Base-by-base conservation (phyloP, 1,284 basidiomycete species). In the Cerioporus squamosus region DNA sequence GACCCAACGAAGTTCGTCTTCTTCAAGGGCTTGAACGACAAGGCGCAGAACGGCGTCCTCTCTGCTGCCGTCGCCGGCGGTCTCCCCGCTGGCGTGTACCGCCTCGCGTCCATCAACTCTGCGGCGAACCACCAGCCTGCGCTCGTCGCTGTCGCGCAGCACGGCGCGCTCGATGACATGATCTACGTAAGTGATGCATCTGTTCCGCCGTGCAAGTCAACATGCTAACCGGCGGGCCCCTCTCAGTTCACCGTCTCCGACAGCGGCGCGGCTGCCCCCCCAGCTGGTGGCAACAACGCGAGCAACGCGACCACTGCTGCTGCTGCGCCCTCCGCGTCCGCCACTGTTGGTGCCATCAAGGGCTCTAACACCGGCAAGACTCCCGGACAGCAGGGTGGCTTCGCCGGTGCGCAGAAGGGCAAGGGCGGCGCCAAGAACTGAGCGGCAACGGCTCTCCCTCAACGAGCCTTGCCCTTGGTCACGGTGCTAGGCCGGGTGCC, bases 71-170 rank as follows among this genome's bases (percentile, higher is more conserved):
- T 93, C 53, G 74, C 82, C 5, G 78, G 73, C n/a, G 88, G 88
- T 59, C 75, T 90, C 23, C 78, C 82, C 5, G 78, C 77, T 6
- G 88, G 88, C 44, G 61, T 67, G 2, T 90, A 90, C 75, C 77
- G 78, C 67, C 68, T 88, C 57, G 79, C 82, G 51, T 78, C 81
- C 0, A 79, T 83, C 69, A 78, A 77, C 68, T 64, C 77, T 22
- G 79, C 83, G 1, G 74, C 81, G 52, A 90, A 89, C 71, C 87
- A 89, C 65, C 83, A 87, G 66, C 81, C 85, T n/a, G 78, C 72
- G 36, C 71, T 82, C 50, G 77, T 83, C 51, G 77, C 85, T 17
- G 39, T 64, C 51, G 63, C 63, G n/a, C 63, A 64, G 60, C 63
- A 64, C 58, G 63, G 63, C 4, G 72, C 74, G 38, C 72, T 87